Evolutionary conservation across 441 rosid species (phyloP).

Genomic region (Aleurites moluccanus): DNA sequence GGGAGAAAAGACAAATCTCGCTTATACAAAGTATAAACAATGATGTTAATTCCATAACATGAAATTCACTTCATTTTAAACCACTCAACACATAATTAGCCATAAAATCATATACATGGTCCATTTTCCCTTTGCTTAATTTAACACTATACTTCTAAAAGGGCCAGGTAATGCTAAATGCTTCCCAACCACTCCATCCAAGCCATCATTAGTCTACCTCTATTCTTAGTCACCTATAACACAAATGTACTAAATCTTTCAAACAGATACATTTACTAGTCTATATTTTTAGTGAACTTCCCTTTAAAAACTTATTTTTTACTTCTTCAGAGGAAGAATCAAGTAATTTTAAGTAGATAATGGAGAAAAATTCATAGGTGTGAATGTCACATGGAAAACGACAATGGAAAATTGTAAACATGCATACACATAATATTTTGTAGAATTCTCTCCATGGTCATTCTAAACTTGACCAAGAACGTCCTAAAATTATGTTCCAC

Average conservation of each 20-base stretch:
- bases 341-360: not conserved
- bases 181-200: not conserved
- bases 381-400: not conserved
- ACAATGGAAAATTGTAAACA: not conserved
- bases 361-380: not conserved
- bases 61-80: not conserved
- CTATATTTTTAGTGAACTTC: not conserved
- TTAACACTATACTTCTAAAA: not conserved
- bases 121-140: not conserved
- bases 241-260: not conserved
- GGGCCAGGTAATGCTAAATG: not conserved
- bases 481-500: not conserved
- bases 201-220: not conserved
- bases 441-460: not conserved
- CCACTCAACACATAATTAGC: not conserved
- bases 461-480: not conserved
- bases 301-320: not conserved
- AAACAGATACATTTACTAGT: not conserved
- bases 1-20: not conserved
- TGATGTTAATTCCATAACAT: not conserved
- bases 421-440: not conserved
- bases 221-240: not conserved
- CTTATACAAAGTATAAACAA: not conserved
- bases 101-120: not conserved
- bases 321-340: not conserved